Conservation (phyloP, 2,329 filamentous ascomycete species). For the Hypocreales sp. region DNA sequence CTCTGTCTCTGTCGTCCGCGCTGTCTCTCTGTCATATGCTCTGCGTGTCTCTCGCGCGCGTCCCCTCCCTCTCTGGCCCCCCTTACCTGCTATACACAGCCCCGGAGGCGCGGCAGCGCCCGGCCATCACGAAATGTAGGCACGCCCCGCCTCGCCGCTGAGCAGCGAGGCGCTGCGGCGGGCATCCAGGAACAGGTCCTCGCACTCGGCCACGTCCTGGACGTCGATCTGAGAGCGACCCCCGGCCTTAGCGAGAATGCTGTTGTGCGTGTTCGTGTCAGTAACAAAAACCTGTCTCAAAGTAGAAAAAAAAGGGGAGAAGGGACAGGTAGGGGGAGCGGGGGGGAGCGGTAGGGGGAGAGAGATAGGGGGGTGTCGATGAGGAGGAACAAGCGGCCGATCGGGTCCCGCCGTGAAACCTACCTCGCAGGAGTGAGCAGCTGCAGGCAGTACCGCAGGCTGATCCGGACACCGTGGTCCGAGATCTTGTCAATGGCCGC, state of each 20-base stretch:
- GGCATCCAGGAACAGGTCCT: slow-evolving; percentile 72
- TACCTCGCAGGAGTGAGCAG: slow-evolving; percentile 71
- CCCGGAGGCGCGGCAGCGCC: no score
- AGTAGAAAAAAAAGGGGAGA: neutral
- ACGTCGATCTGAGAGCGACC: slow-evolving; percentile 63
- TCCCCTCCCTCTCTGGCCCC: neutral
- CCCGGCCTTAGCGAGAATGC: slow-evolving; percentile 78
- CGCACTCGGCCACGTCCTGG: slow-evolving; percentile 64
- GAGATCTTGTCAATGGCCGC: slow-evolving; percentile 77
- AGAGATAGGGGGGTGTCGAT: no score
- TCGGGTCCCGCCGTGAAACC: no score
- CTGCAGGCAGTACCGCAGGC: slow-evolving; percentile 84
- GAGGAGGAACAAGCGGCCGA: no score
- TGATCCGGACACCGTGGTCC: slow-evolving; percentile 75
- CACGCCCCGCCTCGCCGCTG: slow-evolving; percentile 42
- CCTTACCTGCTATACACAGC: no score
- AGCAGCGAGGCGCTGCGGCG: slow-evolving; percentile 61
- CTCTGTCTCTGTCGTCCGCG: no score
- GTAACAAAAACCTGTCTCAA: slow-evolving; percentile 7
- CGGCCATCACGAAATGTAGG: no score
- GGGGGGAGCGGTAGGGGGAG: slow-evolving; percentile 1
- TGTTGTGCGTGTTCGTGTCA: slow-evolving; percentile 26
- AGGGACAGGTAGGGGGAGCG: neutral
- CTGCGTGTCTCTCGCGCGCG: neutral
- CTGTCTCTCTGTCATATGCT: neutral